Conservation (phyloP, 1,139 yeast species). For the Scheffersomyces parashehatae region DNA sequence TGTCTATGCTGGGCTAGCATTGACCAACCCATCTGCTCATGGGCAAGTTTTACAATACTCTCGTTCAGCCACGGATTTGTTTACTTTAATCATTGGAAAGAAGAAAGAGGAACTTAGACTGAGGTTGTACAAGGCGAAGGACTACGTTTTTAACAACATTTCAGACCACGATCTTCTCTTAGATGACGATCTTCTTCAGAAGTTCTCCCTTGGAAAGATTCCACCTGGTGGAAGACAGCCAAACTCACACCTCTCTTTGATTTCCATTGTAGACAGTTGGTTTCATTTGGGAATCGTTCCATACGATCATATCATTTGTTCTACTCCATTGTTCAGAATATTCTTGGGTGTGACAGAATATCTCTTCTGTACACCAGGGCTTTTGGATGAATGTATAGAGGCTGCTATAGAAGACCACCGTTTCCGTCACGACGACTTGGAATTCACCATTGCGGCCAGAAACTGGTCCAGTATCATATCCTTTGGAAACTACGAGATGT, state of each 20-base stretch:
- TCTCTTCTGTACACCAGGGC: slow-evolving; percentile 78
- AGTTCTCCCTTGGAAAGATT: slow-evolving; percentile 72
- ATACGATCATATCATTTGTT: slow-evolving; percentile 94
- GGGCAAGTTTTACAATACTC: slow-evolving; percentile 89
- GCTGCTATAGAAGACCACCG: slow-evolving; percentile 68
- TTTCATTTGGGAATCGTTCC: slow-evolving; percentile 80
- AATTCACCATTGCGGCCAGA: slow-evolving; percentile 78
- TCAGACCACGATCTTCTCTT: slow-evolving; percentile 56
- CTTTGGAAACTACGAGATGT: slow-evolving; percentile 73
- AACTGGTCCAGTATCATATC: slow-evolving; percentile 84
- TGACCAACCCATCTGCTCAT: slow-evolving; percentile 93
- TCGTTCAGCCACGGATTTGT: slow-evolving; percentile 76
- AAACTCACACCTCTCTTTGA: slow-evolving; percentile 82
- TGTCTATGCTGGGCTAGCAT: slow-evolving; percentile 96
- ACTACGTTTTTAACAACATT: slow-evolving; percentile 73
- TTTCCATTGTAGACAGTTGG: slow-evolving; percentile 96
- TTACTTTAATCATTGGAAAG: slow-evolving; percentile 78
- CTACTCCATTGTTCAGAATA: slow-evolving; percentile 88
- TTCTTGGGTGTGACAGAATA: slow-evolving; percentile 94
- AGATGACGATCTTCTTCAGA: slow-evolving; percentile 77
- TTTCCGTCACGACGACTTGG: slow-evolving; percentile 84
- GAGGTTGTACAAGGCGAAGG: slow-evolving; percentile 66
- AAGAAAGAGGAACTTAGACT: slow-evolving; percentile 55
- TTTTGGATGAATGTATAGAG: slow-evolving; percentile 74
- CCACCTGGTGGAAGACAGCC: slow-evolving; percentile 73